phyloP scores from a whole-genome alignment of 164 flowering plant genomes.

The Aristolochia contorta region DNA sequence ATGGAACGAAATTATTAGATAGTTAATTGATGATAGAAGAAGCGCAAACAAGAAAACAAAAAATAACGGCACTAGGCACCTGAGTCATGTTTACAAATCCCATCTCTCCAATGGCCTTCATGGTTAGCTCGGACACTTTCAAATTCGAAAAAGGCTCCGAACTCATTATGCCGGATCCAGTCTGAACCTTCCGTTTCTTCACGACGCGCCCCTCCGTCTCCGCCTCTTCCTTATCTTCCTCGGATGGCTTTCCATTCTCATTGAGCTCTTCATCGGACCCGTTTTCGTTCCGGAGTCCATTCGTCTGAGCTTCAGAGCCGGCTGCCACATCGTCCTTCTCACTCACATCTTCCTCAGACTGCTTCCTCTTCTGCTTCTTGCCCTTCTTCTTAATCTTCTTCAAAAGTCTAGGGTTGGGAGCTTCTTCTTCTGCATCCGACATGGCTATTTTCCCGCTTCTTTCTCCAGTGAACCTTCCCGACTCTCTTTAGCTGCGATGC shows the following conservation, averaged over 20 bases:
- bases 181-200: slow-evolving; percentile 2
- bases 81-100: slow-evolving; percentile 76
- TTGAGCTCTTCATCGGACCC: not conserved
- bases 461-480: too few species aligned
- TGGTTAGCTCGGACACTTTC: slow-evolving; percentile 55
- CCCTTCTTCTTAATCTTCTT: slow-evolving; percentile 1
- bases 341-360: not conserved
- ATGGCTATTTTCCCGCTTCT: not conserved
- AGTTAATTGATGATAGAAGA: too few species aligned
- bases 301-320: not conserved
- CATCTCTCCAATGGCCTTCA: slow-evolving; percentile 63
- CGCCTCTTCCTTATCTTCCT: not conserved
- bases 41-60: too few species aligned
- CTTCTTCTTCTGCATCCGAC: not conserved
- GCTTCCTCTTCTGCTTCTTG: slow-evolving; percentile 1
- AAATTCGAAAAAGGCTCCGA: slow-evolving; percentile 37
- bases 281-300: not conserved
- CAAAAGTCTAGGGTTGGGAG: not conserved
- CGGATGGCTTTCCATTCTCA: not conserved
- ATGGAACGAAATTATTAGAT: too few species aligned
- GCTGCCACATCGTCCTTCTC: not conserved
- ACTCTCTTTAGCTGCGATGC: too few species aligned
- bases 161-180: slow-evolving; percentile 77
- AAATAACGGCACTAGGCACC: slow-evolving; percentile 24
- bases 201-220: not conserved